Evolutionary conservation across 2,329 filamentous ascomycete genomes (phyloP).

Genomic region (Setomelanomma holmii): DNA sequence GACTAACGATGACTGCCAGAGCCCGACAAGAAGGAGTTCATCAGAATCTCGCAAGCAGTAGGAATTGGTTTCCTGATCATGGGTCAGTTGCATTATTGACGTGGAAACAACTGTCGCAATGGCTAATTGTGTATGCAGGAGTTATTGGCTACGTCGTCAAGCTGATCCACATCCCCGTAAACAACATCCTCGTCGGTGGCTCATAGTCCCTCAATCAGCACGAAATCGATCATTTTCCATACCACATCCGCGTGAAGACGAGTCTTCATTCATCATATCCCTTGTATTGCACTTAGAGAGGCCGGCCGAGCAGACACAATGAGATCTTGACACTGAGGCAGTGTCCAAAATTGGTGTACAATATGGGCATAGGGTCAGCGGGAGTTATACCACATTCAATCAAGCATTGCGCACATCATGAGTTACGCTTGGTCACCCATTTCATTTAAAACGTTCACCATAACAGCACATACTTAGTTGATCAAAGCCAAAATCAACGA

Average conservation of each 20-base stretch:
- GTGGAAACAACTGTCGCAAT: neutral
- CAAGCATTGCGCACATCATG: conserved; percentile 16
- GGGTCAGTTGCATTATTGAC: conserved; percentile 35
- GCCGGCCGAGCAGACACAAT: neutral
- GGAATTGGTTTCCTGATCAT: conserved; percentile 62
- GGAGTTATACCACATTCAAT: conserved; percentile 48
- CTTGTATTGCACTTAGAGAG: conserved; percentile 17
- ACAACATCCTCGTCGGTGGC: conserved; percentile 60
- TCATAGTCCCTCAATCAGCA: conserved; percentile 34
- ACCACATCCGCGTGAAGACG: conserved; percentile 14
- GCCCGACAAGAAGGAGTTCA: conserved; percentile 50
- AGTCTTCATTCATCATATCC: conserved; percentile 22
- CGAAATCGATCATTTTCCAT: conserved; percentile 14
- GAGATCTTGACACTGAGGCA: neutral
- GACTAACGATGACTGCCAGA: conserved; percentile 48
- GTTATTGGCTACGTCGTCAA: conserved; percentile 62
- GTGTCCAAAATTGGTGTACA: conserved; percentile 37
- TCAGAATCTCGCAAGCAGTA: conserved; percentile 59
- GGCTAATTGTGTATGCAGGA: conserved; percentile 24
- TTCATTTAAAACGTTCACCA: no score
- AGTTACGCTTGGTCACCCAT: neutral
- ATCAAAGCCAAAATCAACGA: neutral
- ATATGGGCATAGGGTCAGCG: conserved; percentile 41
- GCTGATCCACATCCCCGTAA: conserved; percentile 61
- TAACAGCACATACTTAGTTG: no score